Base-by-base conservation (phyloP, 176 grass and related monocot genomes). In the Secale cereale region DNA sequence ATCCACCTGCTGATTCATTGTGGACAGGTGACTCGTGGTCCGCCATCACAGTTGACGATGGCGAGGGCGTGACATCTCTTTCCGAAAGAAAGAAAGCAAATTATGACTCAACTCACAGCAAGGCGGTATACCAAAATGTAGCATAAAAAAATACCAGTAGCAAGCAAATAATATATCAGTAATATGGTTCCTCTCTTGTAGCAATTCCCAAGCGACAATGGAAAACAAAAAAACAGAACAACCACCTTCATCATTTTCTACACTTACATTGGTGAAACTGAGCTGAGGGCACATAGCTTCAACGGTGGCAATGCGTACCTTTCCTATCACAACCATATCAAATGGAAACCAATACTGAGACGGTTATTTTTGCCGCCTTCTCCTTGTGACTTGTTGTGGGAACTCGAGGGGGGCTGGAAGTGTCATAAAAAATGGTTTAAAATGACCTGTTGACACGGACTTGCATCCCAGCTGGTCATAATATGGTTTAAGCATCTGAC, bases 401-500 rank as follows among this genome's bases (percentile, higher is more conserved):
- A 98, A 90, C 41, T 90, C 52, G 59, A 98, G 83, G 65, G 93
- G 96, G 59, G 85, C 81, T 62, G 83, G 89, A 69, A 98, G 95
- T n/a, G 80, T 93, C 32, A 91, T 73, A 65, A 63, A 4, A 81
- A 19, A 1, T 10, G 23, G 46, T 33, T 83, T 62, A 20, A 70
- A 84, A 78, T 76, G 36, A 75, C 33, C 75, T 35, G 25, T 1
- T 3, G 75, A 41, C 3, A 40, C 50, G 56, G 46, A 27, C 79
- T 92, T 96, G 78, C 97, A 95, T 14, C 97, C 97, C 67, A 99
- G 67, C 77, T 99, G 97, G 15, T 83, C 86, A 86, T 89, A 94
- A 30, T 96, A 99, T 28, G 87, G 90, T 74, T 88, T 96, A 72
- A 99, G 25, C 76, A 43, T 82, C 3, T 43, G 50, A 33, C 25